A percentile compares a stretch with the other conserved stretches of the same genome.
These are phyloP conservation scores for Fragosphaeria purpurea DNA, from an alignment of 2,329 filamentous ascomycete genomes.

Conservation along the genomic window DNA sequence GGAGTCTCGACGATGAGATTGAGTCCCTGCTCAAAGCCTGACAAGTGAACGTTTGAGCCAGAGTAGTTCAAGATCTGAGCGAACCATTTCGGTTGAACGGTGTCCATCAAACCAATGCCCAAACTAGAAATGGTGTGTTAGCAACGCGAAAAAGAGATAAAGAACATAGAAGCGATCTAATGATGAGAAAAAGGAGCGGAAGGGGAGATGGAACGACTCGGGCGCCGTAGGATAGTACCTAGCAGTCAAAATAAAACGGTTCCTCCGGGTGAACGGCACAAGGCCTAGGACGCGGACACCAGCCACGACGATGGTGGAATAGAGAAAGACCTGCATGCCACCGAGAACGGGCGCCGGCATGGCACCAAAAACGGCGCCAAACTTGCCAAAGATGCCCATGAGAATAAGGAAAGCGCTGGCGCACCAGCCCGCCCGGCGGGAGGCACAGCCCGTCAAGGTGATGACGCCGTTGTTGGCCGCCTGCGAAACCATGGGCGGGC, in stretches of 20 bases:
- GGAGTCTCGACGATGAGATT: constrained; percentile 30
- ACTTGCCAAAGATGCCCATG: constrained; percentile 63
- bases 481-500: constrained; percentile 58
- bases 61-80: constrained; percentile 26
- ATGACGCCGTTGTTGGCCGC: constrained; percentile 64
- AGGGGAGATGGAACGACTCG: background rate
- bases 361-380: constrained; percentile 56
- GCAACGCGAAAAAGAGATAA: no score
- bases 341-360: constrained; percentile 45
- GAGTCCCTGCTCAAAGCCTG: constrained; percentile 29
- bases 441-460: constrained; percentile 56
- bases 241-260: constrained; percentile 56
- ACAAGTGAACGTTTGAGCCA: constrained; percentile 24
- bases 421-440: constrained; percentile 56
- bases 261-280: constrained; percentile 53
- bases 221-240: constrained; percentile 15
- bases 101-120: constrained; percentile 45
- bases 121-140: constrained; percentile 21
- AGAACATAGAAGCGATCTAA: background rate
- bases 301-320: constrained; percentile 54
- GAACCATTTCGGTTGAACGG: constrained; percentile 30
- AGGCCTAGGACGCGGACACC: constrained; percentile 57
- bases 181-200: background rate
- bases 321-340: constrained; percentile 53
- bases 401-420: constrained; percentile 56